These are phyloP conservation scores for Allantophomopsis cytisporea DNA, from an alignment of 2,329 filamentous ascomycete species.

Conservation along the genomic window DNA sequence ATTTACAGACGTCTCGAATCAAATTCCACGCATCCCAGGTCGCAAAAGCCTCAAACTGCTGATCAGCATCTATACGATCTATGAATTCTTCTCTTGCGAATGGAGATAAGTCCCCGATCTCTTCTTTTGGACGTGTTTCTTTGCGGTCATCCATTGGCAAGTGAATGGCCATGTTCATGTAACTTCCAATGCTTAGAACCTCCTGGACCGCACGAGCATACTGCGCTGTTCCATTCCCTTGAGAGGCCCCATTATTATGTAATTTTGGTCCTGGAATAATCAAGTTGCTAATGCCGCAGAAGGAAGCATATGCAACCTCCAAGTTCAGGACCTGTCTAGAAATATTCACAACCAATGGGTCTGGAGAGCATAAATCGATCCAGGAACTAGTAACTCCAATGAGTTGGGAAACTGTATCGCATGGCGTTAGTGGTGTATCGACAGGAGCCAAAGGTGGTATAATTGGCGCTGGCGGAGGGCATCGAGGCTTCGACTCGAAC, in stretches of 20 bases:
- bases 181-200: slow-evolving; percentile 58
- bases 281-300: slow-evolving; percentile 78
- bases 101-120: slow-evolving; percentile 15
- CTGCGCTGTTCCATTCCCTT: slow-evolving; percentile 44
- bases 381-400: slow-evolving; percentile 76
- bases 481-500: slow-evolving; percentile 26
- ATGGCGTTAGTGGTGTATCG: slow-evolving; percentile 63
- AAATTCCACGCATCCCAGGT: slow-evolving; percentile 92
- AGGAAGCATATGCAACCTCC: slow-evolving; percentile 89
- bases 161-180: slow-evolving; percentile 69
- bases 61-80: slow-evolving; percentile 20
- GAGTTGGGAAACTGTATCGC: slow-evolving; percentile 55
- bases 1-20: slow-evolving; percentile 74
- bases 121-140: slow-evolving; percentile 26
- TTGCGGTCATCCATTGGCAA: slow-evolving; percentile 72
- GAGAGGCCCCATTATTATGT: slow-evolving; percentile 35
- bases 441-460: slow-evolving; percentile 61
- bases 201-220: slow-evolving; percentile 80
- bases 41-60: slow-evolving; percentile 56
- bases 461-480: slow-evolving; percentile 38
- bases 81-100: slow-evolving; percentile 14
- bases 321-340: slow-evolving; percentile 83
- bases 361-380: slow-evolving; percentile 78
- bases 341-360: slow-evolving; percentile 72
- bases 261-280: slow-evolving; percentile 66